These are phyloP conservation scores for Hanseniaspora sp. DNA, from an alignment of 1,139 yeast species.

Conservation along the genomic window DNA sequence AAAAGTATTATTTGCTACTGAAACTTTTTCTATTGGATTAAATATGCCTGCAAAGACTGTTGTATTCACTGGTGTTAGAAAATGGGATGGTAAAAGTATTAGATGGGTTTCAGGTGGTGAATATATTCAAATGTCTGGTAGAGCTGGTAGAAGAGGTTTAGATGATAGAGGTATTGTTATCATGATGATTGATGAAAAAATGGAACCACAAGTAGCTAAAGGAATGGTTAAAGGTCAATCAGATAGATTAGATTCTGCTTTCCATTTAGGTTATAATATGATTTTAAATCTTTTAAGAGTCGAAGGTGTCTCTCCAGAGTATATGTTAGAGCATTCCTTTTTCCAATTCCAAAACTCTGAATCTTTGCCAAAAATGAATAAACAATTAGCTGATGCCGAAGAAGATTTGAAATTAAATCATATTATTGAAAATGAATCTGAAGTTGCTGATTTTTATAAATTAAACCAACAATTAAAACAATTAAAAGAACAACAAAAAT, in stretches of 20 bases:
- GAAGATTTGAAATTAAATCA: conserved; percentile 37
- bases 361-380: conserved; percentile 75
- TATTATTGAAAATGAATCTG: conserved; percentile 59
- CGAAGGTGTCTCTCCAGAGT: conserved; percentile 96
- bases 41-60: conserved; percentile 98
- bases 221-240: conserved; percentile 99
- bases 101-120: conserved; percentile 99
- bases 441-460: conserved; percentile 72
- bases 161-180: conserved; percentile 98
- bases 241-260: conserved; percentile 89
- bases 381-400: conserved; percentile 44
- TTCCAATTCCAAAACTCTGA: conserved; percentile 91
- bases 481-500: conserved; percentile 68
- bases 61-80: conserved; percentile 91
- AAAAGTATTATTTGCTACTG: conserved; percentile 92
- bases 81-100: conserved; percentile 95
- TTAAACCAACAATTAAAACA: conserved; percentile 56
- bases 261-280: conserved; percentile 95
- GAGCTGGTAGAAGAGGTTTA: conserved; percentile 99
- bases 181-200: conserved; percentile 97
- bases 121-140: conserved; percentile 97
- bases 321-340: conserved; percentile 87
- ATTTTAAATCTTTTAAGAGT: conserved; percentile 89
- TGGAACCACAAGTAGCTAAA: conserved; percentile 98
- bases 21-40: conserved; percentile 94